phyloP scores from a whole-genome alignment of 139 green algal genomes.

The Edaphochlamys debaryana region DNA sequence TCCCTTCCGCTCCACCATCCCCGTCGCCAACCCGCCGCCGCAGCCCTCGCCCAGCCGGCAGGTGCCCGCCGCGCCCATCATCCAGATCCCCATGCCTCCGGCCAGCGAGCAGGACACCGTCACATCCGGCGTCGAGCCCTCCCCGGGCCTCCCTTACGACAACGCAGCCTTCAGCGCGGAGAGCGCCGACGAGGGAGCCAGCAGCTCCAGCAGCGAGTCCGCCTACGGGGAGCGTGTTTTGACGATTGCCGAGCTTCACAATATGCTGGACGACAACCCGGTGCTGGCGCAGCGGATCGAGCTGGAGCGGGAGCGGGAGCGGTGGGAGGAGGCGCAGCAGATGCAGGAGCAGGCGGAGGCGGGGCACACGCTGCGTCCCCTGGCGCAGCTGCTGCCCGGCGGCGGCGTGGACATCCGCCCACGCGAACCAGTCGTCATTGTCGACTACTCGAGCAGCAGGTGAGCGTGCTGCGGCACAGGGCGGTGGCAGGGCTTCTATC shows the following conservation, averaged over 20 bases:
- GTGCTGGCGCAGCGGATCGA: constrained; percentile 7
- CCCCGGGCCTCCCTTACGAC: constrained; percentile 21
- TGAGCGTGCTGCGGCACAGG: no score
- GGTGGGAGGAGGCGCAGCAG: neutral
- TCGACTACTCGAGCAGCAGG: no score
- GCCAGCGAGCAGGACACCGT: neutral
- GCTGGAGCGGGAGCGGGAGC: neutral
- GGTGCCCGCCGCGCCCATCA: constrained; percentile 26
- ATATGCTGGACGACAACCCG: constrained; percentile 19
- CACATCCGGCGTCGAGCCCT: neutral
- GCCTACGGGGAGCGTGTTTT: constrained; percentile 26
- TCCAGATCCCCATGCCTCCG: constrained; percentile 23
- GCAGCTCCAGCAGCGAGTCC: constrained; percentile 15
- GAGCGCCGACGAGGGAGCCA: constrained; percentile 18
- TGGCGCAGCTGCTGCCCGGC: no score
- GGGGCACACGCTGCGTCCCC: no score
- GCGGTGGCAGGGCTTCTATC: no score
- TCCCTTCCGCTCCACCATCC: no score
- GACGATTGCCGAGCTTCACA: constrained; percentile 24
- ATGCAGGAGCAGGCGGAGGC: neutral
- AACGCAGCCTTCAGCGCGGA: constrained; percentile 24
- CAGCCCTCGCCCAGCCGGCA: neutral
- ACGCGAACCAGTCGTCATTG: neutral
- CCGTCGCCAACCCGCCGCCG: no score
- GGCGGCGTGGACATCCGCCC: neutral